Base-by-base conservation (phyloP, 345 rosid genomes). In the Xanthoceras sorbifolium region DNA sequence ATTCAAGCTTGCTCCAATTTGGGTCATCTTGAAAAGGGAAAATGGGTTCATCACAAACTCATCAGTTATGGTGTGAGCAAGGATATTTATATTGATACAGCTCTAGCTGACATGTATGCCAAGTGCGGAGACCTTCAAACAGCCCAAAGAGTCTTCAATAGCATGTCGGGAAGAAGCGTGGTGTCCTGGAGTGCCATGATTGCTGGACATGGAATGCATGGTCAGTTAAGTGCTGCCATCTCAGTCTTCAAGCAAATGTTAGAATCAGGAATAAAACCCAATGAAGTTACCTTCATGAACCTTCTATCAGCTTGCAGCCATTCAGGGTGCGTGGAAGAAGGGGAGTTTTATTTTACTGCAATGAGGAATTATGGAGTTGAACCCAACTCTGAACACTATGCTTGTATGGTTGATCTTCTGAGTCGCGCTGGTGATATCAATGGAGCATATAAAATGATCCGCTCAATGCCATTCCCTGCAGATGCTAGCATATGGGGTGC, bases 131-230 rank as follows among this genome's bases (percentile, higher is more conserved):
- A 92, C 83, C 92, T 89, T 84, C 77, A 46, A 34, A 61, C 87
- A 31, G 93, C 97, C 44, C 80, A 79, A 75, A 60, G 74, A 3
- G 76, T 87, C 66, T 92, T 92, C 54, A 67, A 75, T 76, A 62
- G 73, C 73, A 90, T 90, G 83, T 52, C 84, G 17, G 85, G 44
- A 66, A 89, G 73, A 80, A 90, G 84, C 73, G 86, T 90, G 66
- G 97, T 92, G 72, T 85, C 97, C 2, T 92, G 97, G 97, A 92
- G 92, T 70, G 82, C 81, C 42, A 89, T 90, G 93, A 92, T 92
- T 75, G 85, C 78, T 9, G 90, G 86, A 44, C 90, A 88, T 64
- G 98, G 98, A 71, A 84, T 90, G 78, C 97, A 94, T n/a, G 98
- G 97, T 46, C 72, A 77, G 75, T 74, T 88, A 0, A 75, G 78